Evolutionary conservation across 805 yeast genomes (phyloP), one percentile per base, ranked within the genome.

Genomic region (Wickerhamia fluorescens): DNA sequence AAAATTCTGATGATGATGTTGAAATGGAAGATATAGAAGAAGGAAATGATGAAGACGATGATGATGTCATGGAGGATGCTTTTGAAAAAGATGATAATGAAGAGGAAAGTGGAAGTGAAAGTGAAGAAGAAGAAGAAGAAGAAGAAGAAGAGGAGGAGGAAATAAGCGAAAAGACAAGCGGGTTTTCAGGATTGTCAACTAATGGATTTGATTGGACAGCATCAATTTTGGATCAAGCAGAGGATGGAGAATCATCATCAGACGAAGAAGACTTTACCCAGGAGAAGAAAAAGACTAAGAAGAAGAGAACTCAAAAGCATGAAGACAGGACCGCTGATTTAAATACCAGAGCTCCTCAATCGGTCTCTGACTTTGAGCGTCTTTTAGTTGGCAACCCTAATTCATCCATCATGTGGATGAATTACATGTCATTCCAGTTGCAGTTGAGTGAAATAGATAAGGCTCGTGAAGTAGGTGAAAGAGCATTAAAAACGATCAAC

Each of bases 181-280:
- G 40, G 2, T 27, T 61, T 14, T 61, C 56, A 22, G 94, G 94
- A 6, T 67, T 92, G 33, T 75, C 87, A 12, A 79, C 94, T 22
- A 78, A 75, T 44, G 94, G 94, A 3, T 92, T 92, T 45, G 96
- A 92, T 55, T 92, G 98, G 98, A 80, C 95, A 25, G 95, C 95
- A 3, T 78, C 84, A 23, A 76, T 85, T 41, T 65, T 87, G 38
- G 95, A 84, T 43, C 94, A 84, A 58, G 84, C 80, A 12, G 77
- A 73, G 35, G 77, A 67, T 12, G 66, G 59, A 3, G 71, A 62
- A 14, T 69, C 66, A 3, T 66, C 69, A 2, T 72, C 73, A 5
- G 71, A 68, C 10, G 82, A 71, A 9, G 74, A 73, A 7, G 77
- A 70, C 27, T 80, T 72, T 31, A 70, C 66, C 20, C 79, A 71